phyloP scores from a whole-genome alignment of 176 grass and related monocot genomes.

The Chrysopogon serrulatus region DNA sequence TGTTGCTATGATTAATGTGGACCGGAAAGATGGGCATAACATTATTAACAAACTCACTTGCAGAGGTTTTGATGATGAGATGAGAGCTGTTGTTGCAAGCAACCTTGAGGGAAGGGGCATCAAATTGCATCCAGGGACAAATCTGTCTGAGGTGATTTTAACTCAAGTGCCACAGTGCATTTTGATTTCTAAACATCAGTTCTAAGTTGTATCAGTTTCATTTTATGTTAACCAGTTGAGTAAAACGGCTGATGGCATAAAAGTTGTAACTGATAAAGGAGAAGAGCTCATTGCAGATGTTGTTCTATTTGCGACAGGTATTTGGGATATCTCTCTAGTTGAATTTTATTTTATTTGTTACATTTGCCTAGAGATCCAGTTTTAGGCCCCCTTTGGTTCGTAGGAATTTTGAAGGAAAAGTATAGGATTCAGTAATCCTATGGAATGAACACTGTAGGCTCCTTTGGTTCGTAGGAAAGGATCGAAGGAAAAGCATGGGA shows the following conservation, averaged over 20 bases:
- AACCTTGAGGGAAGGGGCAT: slow-evolving; percentile 95
- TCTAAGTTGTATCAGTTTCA: background rate
- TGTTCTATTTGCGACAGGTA: slow-evolving; percentile 99
- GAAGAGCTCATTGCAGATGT: slow-evolving; percentile 83
- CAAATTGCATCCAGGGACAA: slow-evolving; percentile 65
- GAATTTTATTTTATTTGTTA: background rate
- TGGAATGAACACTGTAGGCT: too few relatives aligned
- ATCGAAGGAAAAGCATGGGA: too few relatives aligned
- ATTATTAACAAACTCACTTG: background rate
- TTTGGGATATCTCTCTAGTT: background rate
- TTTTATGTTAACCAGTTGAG: slow-evolving; percentile 64
- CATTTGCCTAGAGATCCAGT: background rate
- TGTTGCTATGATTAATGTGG: background rate
- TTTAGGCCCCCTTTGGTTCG: too few relatives aligned
- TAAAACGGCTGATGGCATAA: slow-evolving; percentile 76
- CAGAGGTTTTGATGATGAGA: slow-evolving; percentile 98
- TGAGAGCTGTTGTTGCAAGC: slow-evolving; percentile 81
- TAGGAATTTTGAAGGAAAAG: too few relatives aligned
- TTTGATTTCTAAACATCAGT: background rate
- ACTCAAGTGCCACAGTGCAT: background rate
- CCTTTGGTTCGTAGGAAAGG: too few relatives aligned
- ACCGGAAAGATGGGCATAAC: background rate
- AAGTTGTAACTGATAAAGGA: slow-evolving; percentile 79
- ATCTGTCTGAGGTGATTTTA: slow-evolving; percentile 63
- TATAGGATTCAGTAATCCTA: too few relatives aligned